Base-by-base conservation (phyloP, 495 filamentous ascomycete species). In the Hypoxylon lienhwacheense region DNA sequence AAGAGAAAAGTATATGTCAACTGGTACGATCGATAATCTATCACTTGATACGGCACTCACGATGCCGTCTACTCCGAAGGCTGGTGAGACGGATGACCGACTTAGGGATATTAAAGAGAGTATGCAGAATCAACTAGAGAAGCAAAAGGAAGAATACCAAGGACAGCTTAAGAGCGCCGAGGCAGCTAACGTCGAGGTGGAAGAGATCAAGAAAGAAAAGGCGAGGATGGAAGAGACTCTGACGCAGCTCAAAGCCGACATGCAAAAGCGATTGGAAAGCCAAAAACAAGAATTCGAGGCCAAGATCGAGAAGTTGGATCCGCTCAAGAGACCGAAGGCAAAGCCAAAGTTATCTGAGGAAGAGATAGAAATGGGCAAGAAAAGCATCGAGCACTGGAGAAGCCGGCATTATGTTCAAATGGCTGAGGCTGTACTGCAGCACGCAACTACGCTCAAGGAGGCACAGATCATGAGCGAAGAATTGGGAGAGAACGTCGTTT, bases 401-500 rank as follows among this genome's bases (percentile, higher is more conserved):
- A 77, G 87, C 59, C 84, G 89, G 24, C 90, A 85, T 59, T 96
- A 95, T 58, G 88, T 97, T 40, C 85, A 85, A 44, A 95, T 99
- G 88, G 90, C 91, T n/a, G 93, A 97, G 68, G 84, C 85, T 10
- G 83, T 97, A 21, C 69, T 98, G 17, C 89, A 95, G 59, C 83
- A 95, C 70, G 92, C 92, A 5, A 83, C 87, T 8, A 82, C 82
- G 26, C 71, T 97, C 31, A 98, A 98, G 69, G 93, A 98, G 67
- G 95, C 92, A 3, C 93, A 98, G 66, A 84, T 98, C 40, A 92
- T 98, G 88, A 97, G 95, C 72, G 90, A 96, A 51, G 90, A 91
- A 55, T 88, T 98, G 80, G 90, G 93, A 60, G 93, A 96, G 71
- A 84, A 84, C 56, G 86, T 96, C 11, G 88, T 92, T 25, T 98